Base-by-base conservation (phyloP, 345 rosid species). In the Garcia nutans region DNA sequence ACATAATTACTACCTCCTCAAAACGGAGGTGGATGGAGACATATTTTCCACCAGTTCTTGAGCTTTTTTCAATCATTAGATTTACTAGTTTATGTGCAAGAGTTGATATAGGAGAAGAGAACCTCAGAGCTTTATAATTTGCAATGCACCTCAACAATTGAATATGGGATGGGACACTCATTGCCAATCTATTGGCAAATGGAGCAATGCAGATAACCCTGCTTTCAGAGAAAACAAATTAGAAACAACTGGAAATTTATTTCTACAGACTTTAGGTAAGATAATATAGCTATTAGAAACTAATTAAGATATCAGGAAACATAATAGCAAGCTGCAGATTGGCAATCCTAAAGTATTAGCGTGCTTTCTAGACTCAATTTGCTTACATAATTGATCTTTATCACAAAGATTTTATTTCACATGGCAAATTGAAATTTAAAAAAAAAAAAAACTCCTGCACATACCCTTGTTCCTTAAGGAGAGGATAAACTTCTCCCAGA, bases 181-280 rank as follows among this genome's bases (percentile, higher is more conserved):
- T 95, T n/a, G 97, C 90, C 87, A 95, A 81, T 88, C 99, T 87
- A 84, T 95, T 93, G 57, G 99, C 97, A 75, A 95, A 95, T 3
- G 99, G 97, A n/a, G 93, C 82, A 41, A 95, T 84, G 57, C 91
- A 92, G 69, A 95, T 81, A 76, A 91, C 96, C 87, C 99, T 95
- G 88, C 84, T 85, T 74, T 22, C 57, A 70, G 81, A 24, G 55
- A 65, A 50, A 42, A 65, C 64, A 54, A 74, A 74, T 71, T 24
- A 82, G 69, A 75, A 63, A 52, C 15, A 41, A 80, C 24, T 17
- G 52, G 54, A 49, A 68, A 60, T 58, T 41, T 23, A 60, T 57
- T 68, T 42, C 11, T 33, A 54, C 13, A 65, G 26, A 47, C 26
- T 77, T 76, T 60, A 16, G 42, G 45, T 76, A 3, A 52, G 63